Evolutionary conservation across 768 basidiomycete species (phyloP), one percentile per base, ranked within the genome.

Genomic region (Auriscalpium microsporum): DNA sequence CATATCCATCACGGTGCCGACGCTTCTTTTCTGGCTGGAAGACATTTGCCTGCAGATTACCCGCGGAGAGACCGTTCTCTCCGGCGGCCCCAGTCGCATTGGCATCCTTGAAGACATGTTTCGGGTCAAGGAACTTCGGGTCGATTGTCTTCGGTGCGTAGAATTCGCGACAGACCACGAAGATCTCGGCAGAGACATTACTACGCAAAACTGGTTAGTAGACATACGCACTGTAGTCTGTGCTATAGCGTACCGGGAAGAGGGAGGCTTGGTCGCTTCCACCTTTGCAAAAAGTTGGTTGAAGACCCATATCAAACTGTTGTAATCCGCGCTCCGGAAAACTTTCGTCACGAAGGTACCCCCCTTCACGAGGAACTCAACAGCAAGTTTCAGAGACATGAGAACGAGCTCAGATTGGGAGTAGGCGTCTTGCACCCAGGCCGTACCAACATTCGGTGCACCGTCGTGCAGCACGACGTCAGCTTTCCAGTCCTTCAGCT

Each of bases 161-260:
- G 73, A 92, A 99, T 56, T 90, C 91, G 55, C 86, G 87, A 71
- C 96, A 99, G 50, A 97, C 91, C 63, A 99, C 96, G 77, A 99
- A 99, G 67, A 99, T 99, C 72, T 99, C 96, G 11, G 96, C 96
- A 45, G 96, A 99, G 45, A 99, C 96, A 73, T 95, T 97, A 74
- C 94, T 94, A 61, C 37, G 51, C 40, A 17, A 51, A 28, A 50
- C 8, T 44, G 33, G 35, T 35, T 52, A 45, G 53, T 42, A 34
- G 42, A 8, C 11, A 35, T 49, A 33, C 54, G 35, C 9, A 54
- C 17, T 35, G 16, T 37, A 48, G 42, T 19, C 42, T 35, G 8
- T 28, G 28, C 28, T 42, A n/a, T 19, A 58, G 71, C 76, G 64
- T 58, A 94, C 91, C 94, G 84, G 21, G 96, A 98, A 38, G 93